Evolutionary conservation across 2,329 filamentous ascomycete genomes (phyloP), one percentile per base, ranked within the genome.

Genomic region (Dothistroma pini): DNA sequence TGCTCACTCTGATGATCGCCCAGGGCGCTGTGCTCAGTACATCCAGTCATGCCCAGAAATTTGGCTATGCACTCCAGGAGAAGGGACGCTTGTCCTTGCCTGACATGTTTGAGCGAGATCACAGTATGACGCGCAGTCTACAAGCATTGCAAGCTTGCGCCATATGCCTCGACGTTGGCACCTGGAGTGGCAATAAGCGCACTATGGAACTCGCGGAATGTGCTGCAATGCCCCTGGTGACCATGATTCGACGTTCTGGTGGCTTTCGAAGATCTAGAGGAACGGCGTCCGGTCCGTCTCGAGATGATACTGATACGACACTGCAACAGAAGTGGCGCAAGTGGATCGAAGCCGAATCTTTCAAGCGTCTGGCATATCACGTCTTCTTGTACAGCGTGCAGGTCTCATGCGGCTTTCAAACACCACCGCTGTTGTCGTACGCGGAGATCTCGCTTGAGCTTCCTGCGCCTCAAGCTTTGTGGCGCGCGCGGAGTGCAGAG

Each of bases 161-260:
- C 12, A 63, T 62, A 16, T 63, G 60, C 16, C 62, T 66, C 19
- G 55, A 62, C 35, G 60, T 66, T 41, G 63, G 63, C 4, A 65
- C 61, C 12, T 66, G 65, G 65, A 65, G 63, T 41, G 65, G 65
- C n/a, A 62, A 66, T 50, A 65, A 65, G 52, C 56, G 65, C 11
- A 66, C 56, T 16, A 66, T 66, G 65, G 65, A 65, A 38, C 32
- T 65, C 9, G 65, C 61, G 16, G 63, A 64, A 44, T 57, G 56
- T 50, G 48, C 57, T 32, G 58, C 49, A 1, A 29, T 65, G 47
- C 65, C 65, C 16, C 47, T 65, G 11, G 61, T 66, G 32, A 66
- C 65, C 7, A 65, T 66, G 63, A 57, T 65, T 19, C 58, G 63
- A 14, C 60, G 63, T 49, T 61, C 64, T 29, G 64, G 65, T n/a